phyloP scores from a whole-genome alignment of 805 yeast species.

The Lipomyces yamadae region DNA sequence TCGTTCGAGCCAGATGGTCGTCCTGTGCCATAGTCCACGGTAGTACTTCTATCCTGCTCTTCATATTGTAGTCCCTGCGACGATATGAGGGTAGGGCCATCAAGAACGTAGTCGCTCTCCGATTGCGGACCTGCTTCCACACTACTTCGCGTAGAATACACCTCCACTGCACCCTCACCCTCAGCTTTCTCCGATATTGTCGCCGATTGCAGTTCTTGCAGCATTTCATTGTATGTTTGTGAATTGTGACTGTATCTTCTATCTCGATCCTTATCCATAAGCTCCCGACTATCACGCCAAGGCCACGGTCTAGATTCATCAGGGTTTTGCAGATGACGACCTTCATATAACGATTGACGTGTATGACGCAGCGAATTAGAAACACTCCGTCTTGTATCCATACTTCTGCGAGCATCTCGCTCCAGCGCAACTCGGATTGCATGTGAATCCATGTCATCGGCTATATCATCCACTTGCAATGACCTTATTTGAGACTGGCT shows the following conservation, averaged over 20 bases:
- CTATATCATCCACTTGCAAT: background rate
- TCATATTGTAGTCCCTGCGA: background rate
- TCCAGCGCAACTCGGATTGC: conserved; percentile 23
- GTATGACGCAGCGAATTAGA: background rate
- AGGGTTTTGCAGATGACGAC: background rate
- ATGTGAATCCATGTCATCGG: conserved; percentile 12
- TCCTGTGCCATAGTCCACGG: background rate
- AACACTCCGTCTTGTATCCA: background rate
- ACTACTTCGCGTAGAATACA: background rate
- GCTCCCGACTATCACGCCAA: conserved; percentile 21
- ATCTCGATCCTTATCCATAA: background rate
- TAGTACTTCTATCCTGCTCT: conserved; percentile 1
- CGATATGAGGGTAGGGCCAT: background rate
- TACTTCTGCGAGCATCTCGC: conserved; percentile 13
- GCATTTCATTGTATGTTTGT: conserved; percentile 7
- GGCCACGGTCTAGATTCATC: conserved; percentile 9
- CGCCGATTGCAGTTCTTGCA: conserved; percentile 14
- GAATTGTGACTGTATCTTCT: background rate
- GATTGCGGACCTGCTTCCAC: background rate
- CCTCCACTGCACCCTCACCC: background rate
- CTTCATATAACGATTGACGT: background rate
- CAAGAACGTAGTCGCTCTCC: background rate
- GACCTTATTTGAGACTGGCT: conserved; percentile 4
- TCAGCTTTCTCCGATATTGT: conserved; percentile 5
- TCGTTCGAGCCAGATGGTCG: background rate